Conservation (phyloP, 23 red algal species). For the Gracilariopsis chorda region DNA sequence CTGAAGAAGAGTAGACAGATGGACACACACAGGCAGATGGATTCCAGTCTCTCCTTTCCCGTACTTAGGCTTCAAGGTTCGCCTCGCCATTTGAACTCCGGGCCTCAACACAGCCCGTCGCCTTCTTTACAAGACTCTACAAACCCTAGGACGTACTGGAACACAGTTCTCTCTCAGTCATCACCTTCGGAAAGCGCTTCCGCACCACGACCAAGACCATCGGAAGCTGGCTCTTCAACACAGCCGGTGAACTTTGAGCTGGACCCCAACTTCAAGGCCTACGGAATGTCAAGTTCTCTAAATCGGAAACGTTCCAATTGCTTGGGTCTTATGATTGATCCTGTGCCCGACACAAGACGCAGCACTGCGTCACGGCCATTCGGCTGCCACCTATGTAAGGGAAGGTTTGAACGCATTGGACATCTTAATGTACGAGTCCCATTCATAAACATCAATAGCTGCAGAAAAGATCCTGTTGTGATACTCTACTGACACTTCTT, state of each 20-base stretch:
- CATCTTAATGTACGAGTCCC: conserved; percentile 3
- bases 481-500: too few species aligned
- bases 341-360: neutral
- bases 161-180: neutral
- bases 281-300: neutral
- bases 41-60: neutral
- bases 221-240: neutral
- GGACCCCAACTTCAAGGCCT: neutral
- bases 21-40: too few species aligned
- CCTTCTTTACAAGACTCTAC: neutral
- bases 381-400: conserved; percentile 5
- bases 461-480: too few species aligned
- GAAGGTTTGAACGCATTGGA: conserved; percentile 16
- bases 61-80: neutral
- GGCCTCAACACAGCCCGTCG: too few species aligned
- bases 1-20: too few species aligned
- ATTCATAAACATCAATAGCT: too few species aligned
- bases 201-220: neutral
- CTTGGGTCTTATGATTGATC: neutral
- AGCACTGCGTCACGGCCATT: neutral
- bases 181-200: neutral
- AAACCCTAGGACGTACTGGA: neutral
- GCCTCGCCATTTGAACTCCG: too few species aligned
- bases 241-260: neutral
- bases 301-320: neutral